Percentiles rank a stretch among this genome's conserved stretches.
Conservation (phyloP, 352 stramenopile genomes). For the Globisporangium megalacanthum region DNA sequence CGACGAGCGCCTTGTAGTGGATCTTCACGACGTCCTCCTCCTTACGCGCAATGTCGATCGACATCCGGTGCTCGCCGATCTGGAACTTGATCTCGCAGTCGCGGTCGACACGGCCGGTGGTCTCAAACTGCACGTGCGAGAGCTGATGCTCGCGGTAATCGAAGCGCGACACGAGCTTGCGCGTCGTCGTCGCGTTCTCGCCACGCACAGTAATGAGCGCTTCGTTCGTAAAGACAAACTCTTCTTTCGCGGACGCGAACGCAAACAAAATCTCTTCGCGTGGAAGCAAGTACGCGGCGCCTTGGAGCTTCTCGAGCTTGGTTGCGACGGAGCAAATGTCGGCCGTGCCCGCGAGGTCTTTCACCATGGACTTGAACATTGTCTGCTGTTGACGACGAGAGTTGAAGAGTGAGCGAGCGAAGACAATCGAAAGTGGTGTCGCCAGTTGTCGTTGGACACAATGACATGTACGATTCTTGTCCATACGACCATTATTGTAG, state of each 20-base stretch:
- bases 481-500: too few relatives aligned
- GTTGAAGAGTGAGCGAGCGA: too few relatives aligned
- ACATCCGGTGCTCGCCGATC: conserved; percentile 31
- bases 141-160: conserved; percentile 35
- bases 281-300: conserved; percentile 38
- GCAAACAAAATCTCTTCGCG: conserved; percentile 43
- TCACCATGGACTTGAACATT: conserved; percentile 42
- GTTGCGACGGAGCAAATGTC: conserved; percentile 50
- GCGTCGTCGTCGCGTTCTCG: conserved; percentile 40
- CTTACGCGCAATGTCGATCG: conserved; percentile 47
- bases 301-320: conserved; percentile 30
- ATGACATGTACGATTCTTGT: too few relatives aligned
- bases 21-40: conserved; percentile 37
- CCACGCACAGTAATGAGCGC: conserved; percentile 36
- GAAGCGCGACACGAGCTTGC: conserved; percentile 35
- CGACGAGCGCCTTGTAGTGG: conserved; percentile 45
- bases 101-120: conserved; percentile 42
- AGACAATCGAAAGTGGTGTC: neutral
- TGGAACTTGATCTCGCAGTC: conserved; percentile 65
- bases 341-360: conserved; percentile 37
- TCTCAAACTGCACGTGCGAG: conserved; percentile 38
- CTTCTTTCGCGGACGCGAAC: conserved; percentile 46
- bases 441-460: too few relatives aligned
- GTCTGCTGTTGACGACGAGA: too few relatives aligned
- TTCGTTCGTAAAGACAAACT: conserved; percentile 61